phyloP scores from a whole-genome alignment of 106 monocot genomes.

The Dendrobium huoshanense region DNA sequence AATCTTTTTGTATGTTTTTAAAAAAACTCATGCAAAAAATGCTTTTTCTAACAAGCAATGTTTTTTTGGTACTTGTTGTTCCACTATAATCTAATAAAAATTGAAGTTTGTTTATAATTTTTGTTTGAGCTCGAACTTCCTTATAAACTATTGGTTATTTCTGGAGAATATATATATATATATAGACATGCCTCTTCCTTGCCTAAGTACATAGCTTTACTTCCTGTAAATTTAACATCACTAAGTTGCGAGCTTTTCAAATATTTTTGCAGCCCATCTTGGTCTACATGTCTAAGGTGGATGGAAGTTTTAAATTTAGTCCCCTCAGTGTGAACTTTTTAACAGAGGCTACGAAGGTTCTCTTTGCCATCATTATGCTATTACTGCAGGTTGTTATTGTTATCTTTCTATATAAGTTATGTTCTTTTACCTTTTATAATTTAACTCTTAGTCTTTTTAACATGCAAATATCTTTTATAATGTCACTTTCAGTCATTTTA shows the following conservation, averaged over 20 bases:
- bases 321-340: slow-evolving; percentile 72
- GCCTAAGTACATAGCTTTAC: neutral
- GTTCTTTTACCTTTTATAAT: neutral
- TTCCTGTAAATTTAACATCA: neutral
- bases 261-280: slow-evolving; percentile 47
- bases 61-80: neutral
- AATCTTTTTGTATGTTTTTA: neutral
- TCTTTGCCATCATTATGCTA: slow-evolving; percentile 63
- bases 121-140: neutral
- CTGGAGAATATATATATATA: neutral
- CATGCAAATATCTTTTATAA: neutral
- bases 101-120: neutral
- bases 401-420: neutral
- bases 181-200: neutral
- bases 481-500: neutral
- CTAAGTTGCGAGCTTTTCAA: neutral
- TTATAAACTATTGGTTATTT: neutral
- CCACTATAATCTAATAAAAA: neutral
- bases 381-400: slow-evolving; percentile 42
- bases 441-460: neutral
- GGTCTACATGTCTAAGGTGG: slow-evolving; percentile 71
- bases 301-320: slow-evolving; percentile 65
- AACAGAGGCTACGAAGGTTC: slow-evolving; percentile 54
- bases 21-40: neutral
- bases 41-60: neutral